Conservation (phyloP, 441 rosid species). For the Hura crepitans region DNA sequence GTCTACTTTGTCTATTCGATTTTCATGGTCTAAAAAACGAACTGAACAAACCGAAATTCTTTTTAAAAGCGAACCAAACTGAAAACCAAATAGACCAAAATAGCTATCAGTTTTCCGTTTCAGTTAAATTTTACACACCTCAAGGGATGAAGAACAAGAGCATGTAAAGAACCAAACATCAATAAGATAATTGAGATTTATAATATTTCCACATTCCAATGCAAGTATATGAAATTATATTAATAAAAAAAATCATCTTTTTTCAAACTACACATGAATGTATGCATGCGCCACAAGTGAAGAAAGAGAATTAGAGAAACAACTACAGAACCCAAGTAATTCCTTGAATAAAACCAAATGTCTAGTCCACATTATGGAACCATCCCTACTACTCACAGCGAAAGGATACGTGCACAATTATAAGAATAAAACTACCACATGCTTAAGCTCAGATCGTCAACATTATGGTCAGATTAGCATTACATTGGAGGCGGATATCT, state of each 20-base stretch:
- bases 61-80: too few species aligned
- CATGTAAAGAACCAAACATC: background rate
- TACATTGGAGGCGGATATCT: background rate
- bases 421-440: background rate
- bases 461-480: background rate
- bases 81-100: too few species aligned
- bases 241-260: background rate
- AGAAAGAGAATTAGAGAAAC: background rate
- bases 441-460: background rate
- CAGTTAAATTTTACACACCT: too few species aligned
- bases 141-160: background rate
- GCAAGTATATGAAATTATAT: background rate
- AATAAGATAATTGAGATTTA: background rate
- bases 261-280: background rate
- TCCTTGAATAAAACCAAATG: background rate
- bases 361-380: background rate
- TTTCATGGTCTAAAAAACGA: too few species aligned
- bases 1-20: too few species aligned
- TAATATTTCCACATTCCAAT: background rate
- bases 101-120: too few species aligned
- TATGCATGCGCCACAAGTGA: background rate
- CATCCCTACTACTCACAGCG: background rate
- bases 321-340: background rate
- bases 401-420: background rate
- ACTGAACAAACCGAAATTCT: too few species aligned